Evolutionary conservation across 225 moss, liverwort and hornwort species (phyloP).

Genomic region (Sphagnum tenellum): DNA sequence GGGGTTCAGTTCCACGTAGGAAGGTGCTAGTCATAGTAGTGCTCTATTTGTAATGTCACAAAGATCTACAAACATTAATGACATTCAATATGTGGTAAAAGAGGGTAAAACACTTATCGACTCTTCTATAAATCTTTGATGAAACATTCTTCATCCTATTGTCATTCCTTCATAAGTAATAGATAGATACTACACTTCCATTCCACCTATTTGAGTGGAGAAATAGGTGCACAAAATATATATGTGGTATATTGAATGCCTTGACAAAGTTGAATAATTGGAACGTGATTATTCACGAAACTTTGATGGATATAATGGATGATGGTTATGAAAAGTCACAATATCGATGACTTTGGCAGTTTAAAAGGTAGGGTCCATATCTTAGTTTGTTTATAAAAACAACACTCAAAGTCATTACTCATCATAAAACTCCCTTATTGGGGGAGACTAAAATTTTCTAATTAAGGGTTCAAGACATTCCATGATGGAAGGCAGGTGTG

Average conservation of each 20-base stretch:
- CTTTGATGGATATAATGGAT: constrained; percentile 42
- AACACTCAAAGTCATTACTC: constrained; percentile 48
- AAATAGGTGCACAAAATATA: constrained; percentile 51
- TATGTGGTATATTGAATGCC: constrained; percentile 75
- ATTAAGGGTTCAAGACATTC: too few relatives aligned
- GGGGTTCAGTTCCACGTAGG: constrained; percentile 28
- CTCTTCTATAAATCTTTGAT: constrained; percentile 26
- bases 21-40: constrained; percentile 37
- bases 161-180: constrained; percentile 60
- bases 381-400: constrained; percentile 61
- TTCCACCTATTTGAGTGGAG: constrained; percentile 9
- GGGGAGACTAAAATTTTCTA: too few relatives aligned
- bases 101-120: constrained; percentile 22
- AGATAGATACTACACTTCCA: too few relatives aligned
- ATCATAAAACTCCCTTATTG: constrained; percentile 4
- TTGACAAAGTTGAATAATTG: constrained; percentile 67
- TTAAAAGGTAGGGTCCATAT: constrained; percentile 50
- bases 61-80: constrained; percentile 28
- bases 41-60: constrained; percentile 73
- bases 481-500: too few relatives aligned
- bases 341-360: constrained; percentile 58
- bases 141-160: constrained; percentile 51
- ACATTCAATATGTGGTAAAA: constrained; percentile 19
- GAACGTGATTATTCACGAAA: constrained; percentile 56
- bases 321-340: constrained; percentile 48